A percentile compares a stretch with the other conserved stretches of the same genome.
phyloP scores from a whole-genome alignment of 176 grass and related monocot genomes.

The Triticum monococcum region DNA sequence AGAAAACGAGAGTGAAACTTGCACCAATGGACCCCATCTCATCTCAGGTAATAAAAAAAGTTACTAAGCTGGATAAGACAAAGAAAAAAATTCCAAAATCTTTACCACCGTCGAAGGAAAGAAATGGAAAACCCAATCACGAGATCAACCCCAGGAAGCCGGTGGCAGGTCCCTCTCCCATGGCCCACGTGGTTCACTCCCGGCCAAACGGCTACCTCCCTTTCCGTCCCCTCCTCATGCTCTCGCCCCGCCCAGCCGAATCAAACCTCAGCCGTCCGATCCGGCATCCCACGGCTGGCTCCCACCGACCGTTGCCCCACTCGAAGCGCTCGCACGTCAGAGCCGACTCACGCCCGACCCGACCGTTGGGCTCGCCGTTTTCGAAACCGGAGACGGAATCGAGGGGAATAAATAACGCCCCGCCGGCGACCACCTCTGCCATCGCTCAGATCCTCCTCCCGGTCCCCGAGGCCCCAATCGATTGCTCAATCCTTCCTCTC shows the following conservation, averaged over 20 bases:
- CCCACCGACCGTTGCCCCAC: conserved; percentile 33
- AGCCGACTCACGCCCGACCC: conserved; percentile 27
- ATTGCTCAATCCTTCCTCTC: conserved; percentile 26
- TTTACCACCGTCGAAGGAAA: background rate
- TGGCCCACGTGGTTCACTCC: background rate
- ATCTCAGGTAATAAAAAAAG: background rate
- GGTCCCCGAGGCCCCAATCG: conserved; percentile 42
- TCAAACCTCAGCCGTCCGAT: conserved; percentile 35
- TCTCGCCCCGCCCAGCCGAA: background rate
- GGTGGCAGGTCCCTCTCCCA: background rate
- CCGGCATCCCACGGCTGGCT: background rate
- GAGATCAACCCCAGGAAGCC: background rate
- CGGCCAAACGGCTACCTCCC: conserved; percentile 21
- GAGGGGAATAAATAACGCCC: conserved; percentile 39
- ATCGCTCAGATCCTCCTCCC: conserved; percentile 40
- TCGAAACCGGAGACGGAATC: conserved; percentile 19
- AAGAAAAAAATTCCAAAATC: background rate
- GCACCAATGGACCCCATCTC: too few species aligned
- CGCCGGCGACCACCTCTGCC: conserved; percentile 21
- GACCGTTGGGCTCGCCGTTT: conserved; percentile 54
- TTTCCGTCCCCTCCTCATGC: too few species aligned
- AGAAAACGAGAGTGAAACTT: too few species aligned
- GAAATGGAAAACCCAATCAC: background rate
- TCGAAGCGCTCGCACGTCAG: conserved; percentile 3
- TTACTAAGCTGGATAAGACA: background rate